phyloP scores from a whole-genome alignment of 1,139 yeast genomes.

The Kodamaea alishanica region DNA sequence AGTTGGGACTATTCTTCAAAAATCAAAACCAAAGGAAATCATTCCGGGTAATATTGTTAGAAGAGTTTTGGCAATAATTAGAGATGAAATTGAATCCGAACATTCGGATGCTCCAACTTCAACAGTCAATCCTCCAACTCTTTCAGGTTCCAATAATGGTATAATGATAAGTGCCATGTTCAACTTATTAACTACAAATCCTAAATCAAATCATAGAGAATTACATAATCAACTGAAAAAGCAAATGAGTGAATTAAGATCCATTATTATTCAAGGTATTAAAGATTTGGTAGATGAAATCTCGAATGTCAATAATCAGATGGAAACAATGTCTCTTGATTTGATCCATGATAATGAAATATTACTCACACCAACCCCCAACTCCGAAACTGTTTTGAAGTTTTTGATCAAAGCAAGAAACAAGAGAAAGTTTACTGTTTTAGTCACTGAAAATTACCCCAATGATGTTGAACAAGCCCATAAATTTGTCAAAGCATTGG shows the following conservation, averaged over 20 bases:
- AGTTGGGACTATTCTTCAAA: constrained; percentile 55
- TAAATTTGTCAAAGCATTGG: constrained; percentile 70
- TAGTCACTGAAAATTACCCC: constrained; percentile 91
- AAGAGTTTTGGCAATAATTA: constrained; percentile 78
- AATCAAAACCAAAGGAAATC: constrained; percentile 75
- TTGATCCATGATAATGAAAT: constrained; percentile 94
- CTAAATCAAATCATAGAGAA: constrained; percentile 26
- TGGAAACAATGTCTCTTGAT: constrained; percentile 86
- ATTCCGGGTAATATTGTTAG: constrained; percentile 89
- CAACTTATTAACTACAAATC: constrained; percentile 64
- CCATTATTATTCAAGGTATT: constrained; percentile 90
- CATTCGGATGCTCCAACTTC: constrained; percentile 13
- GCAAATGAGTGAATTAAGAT: constrained; percentile 65
- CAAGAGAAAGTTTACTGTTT: constrained; percentile 86
- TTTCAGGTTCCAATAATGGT: constrained; percentile 27
- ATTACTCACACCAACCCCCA: constrained; percentile 89
- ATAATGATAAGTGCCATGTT: constrained; percentile 85
- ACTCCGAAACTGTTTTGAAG: constrained; percentile 81
- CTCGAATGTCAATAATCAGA: constrained; percentile 82
- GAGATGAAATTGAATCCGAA: constrained; percentile 78
- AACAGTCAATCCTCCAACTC: constrained; percentile 18
- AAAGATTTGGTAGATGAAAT: constrained; percentile 92
- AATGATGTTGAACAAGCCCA: constrained; percentile 77
- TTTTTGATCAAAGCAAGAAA: constrained; percentile 83
- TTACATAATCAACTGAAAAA: constrained; percentile 34